These are phyloP conservation scores for Austroboletus niveus DNA, from an alignment of 1,284 basidiomycete species.

Conservation along the genomic window DNA sequence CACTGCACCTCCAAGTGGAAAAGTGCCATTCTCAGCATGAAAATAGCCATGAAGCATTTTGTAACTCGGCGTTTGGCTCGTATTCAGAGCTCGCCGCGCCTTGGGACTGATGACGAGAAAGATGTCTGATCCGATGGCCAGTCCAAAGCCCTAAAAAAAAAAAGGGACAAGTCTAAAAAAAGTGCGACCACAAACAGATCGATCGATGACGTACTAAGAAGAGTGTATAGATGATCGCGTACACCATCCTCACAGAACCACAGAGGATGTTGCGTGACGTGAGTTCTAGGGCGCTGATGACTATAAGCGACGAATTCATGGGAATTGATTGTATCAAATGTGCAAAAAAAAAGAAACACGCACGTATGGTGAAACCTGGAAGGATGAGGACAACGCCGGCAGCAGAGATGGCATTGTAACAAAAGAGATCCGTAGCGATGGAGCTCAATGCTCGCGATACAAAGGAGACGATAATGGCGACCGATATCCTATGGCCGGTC, in stretches of 20 bases:
- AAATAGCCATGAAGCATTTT: constrained; percentile 63
- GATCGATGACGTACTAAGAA: constrained; percentile 56
- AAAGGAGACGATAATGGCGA: constrained; percentile 81
- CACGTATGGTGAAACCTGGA: constrained; percentile 76
- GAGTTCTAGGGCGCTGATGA: constrained; percentile 79
- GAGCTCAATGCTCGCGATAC: constrained; percentile 72
- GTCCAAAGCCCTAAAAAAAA: constrained; percentile 67
- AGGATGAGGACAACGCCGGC: constrained; percentile 79
- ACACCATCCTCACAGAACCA: constrained; percentile 85
- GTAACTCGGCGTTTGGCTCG: constrained; percentile 42
- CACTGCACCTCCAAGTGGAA: constrained; percentile 51
- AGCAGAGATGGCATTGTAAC: constrained; percentile 81
- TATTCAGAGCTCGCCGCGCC: constrained; percentile 54
- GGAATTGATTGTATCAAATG: constrained; percentile 5
- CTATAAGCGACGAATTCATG: constrained; percentile 37
- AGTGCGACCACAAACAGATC: background rate
- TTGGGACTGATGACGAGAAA: constrained; percentile 73
- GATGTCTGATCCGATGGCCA: constrained; percentile 84
- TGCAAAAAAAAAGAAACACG: constrained; percentile 29
- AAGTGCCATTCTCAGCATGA: constrained; percentile 51
- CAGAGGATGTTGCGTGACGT: constrained; percentile 82
- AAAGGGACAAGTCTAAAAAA: constrained; percentile 1
- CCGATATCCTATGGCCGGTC: constrained; percentile 61
- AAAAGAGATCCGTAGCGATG: constrained; percentile 67
- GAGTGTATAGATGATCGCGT: constrained; percentile 84